Conservation (phyloP, 371 early-diverging fungal species). For the Mucor irregularis region DNA sequence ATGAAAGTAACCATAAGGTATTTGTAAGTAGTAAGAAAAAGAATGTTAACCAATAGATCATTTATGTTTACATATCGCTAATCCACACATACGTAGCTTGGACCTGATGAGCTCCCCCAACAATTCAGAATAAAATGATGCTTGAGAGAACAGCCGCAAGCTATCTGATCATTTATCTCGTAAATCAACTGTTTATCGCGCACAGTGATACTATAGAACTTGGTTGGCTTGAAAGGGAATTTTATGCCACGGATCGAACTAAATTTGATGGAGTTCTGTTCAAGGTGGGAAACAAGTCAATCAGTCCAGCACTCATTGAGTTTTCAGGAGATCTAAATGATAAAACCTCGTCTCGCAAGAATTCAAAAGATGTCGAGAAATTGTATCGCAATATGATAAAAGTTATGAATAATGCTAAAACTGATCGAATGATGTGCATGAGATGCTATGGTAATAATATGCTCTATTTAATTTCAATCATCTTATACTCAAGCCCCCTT, state of each 20-base stretch:
- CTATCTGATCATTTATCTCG: conserved; percentile 10
- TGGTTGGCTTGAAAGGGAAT: conserved; percentile 12
- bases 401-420: neutral
- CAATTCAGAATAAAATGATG: conserved; percentile 1
- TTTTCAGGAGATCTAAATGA: conserved; percentile 7
- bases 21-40: conserved; percentile 8
- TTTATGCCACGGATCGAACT: conserved; percentile 10
- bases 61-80: conserved; percentile 14
- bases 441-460: neutral
- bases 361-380: conserved; percentile 6
- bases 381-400: neutral
- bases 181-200: conserved; percentile 5
- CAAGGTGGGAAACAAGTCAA: conserved; percentile 6
- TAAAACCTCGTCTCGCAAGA: neutral
- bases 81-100: conserved; percentile 3
- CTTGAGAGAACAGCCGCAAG: conserved; percentile 7
- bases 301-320: neutral
- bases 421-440: conserved; percentile 3
- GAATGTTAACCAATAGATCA: neutral
- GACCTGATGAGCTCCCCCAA: conserved; percentile 5
- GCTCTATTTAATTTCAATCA: neutral
- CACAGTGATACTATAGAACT: conserved; percentile 11
- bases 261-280: conserved; percentile 9
- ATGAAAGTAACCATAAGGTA: conserved; percentile 3
- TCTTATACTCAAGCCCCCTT: neutral